phyloP scores from a whole-genome alignment of 768 basidiomycete species.

The Paxillus ammoniavirescens region DNA sequence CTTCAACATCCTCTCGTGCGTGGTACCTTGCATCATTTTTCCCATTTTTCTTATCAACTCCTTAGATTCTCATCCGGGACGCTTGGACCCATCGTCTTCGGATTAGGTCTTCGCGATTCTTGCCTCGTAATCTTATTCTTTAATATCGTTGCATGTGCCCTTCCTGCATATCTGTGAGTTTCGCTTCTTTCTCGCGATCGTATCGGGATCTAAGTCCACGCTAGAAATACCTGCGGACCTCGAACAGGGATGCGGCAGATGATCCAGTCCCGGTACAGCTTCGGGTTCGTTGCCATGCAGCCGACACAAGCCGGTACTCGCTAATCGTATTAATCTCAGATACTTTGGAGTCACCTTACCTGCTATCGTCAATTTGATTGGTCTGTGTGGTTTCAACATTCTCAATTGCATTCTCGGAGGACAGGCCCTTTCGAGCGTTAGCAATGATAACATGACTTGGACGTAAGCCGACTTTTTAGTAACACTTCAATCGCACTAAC shows the following conservation, averaged over 20 bases:
- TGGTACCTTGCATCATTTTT: not conserved
- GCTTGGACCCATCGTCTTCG: constrained; percentile 61
- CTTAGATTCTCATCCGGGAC: constrained; percentile 65
- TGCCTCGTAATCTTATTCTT: constrained; percentile 67
- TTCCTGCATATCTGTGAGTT: constrained; percentile 62
- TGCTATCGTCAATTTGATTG: constrained; percentile 56
- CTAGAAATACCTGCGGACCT: constrained; percentile 70
- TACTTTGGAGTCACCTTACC: constrained; percentile 54
- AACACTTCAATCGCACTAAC: constrained; percentile 8
- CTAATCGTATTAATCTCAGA: constrained; percentile 22
- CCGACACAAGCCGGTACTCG: constrained; percentile 25
- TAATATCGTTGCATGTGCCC: constrained; percentile 55
- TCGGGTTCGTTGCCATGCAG: constrained; percentile 46
- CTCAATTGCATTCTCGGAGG: constrained; percentile 69
- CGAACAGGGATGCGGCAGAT: constrained; percentile 80
- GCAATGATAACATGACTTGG: constrained; percentile 49
- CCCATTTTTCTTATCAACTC: not conserved
- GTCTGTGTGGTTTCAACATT: constrained; percentile 63
- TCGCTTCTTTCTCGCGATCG: not conserved
- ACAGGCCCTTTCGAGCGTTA: constrained; percentile 59
- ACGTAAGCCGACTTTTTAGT: constrained; percentile 33
- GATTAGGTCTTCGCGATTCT: constrained; percentile 59
- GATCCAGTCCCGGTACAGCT: constrained; percentile 66
- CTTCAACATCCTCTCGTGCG: constrained; percentile 59
- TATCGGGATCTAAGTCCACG: not conserved